Base-by-base conservation (phyloP, 139 green algal species). In the Chlorella sp. region DNA sequence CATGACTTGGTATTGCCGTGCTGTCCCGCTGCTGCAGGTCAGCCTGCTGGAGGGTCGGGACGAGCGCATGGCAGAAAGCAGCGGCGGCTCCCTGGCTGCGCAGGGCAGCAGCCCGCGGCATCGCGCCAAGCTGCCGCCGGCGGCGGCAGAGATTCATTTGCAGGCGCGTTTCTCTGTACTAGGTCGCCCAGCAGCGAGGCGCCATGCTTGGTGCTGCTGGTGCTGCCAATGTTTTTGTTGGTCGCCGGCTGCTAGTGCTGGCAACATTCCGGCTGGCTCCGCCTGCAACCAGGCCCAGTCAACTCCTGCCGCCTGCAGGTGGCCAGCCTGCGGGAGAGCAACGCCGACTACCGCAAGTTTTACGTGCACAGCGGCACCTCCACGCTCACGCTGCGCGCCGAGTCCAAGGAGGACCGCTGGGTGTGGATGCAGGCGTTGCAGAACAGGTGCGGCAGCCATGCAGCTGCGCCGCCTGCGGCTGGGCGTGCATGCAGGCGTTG, bases 311-410 rank as follows among this genome's bases (percentile, higher is more conserved):
- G 0, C 69, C 34, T 86, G 73, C 87, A 96, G 92, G 88, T 96
- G 32, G 82, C 88, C 30, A 89, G 67, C 34, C 34, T 97, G 16
- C 81, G 87, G 3, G 85, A 90, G 20, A 94, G 87, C 13, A 38
- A 87, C 0, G 81, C 91, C 64, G 92, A 94, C 46, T 88, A 92
- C 81, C 79, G 89, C 72, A 97, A 96, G 85, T 93, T 97, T 75
- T 97, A 97, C 82, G 76, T 97, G 26, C 79, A 94, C 85, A 94
- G 65, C 70, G 91, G 93, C 73, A 93, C 87, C 17, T 87, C 83
- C 34, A 91, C 78, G 20, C 62, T 97, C 16, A 60, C 84, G 28
- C 79, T 96, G 68, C 86, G 90, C 7, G 91, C 94, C 30, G 94
- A 97, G 81, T 90, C 85, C 48, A 90, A 88, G 93, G 88, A 94